Evolutionary conservation across 768 basidiomycete species (phyloP), one percentile per base, ranked within the genome.

Genomic region (Infundibulicybe gibba): DNA sequence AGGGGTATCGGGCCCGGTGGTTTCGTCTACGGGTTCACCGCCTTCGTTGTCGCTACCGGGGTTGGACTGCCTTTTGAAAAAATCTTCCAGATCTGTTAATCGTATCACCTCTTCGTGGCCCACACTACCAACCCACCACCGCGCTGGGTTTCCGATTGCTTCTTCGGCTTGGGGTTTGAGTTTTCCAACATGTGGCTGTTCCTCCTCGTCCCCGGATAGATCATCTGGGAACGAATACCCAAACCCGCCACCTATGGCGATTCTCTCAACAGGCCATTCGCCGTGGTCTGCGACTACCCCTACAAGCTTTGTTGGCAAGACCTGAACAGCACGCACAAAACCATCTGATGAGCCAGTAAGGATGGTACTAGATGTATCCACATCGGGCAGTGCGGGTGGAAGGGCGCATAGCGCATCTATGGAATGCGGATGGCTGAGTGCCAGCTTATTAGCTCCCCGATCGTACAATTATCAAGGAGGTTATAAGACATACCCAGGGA

Each of bases 321-420:
- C 71, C 58, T 94, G 81, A 2, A 94, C 85, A 13, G 90, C 90
- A 39, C 94, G 81, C 35, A 97, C 74, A 57, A 91, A 76, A 0
- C 94, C 94, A 61, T 97, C 94, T 5, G 92, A 92, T 0, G 93
- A 95, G 5, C 94, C 93, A 1, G 93, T 93, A 1, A 94, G 76
- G 49, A 97, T 77, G 1, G 85, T 80, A 58, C 80, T 83, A 6
- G 77, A 68, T 13, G 83, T 76, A 56, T 85, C 77, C 48, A 81
- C 76, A 41, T 76, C 75, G 1, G 80, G 75, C 47, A 87, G 72
- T 15, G 72, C 73, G 3, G 76, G 64, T 2, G 89, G 87, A 14
- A 97, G 62, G 39, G 79, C 64, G 56, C 90, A 91, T 31, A 97
- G 74, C 5, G 94, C 83, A 58, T 97, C 94, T 41, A 97, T 80